These are phyloP conservation scores for Tylopilus vinaceipallidus DNA, from an alignment of 768 basidiomycete genomes.

Conservation along the genomic window DNA sequence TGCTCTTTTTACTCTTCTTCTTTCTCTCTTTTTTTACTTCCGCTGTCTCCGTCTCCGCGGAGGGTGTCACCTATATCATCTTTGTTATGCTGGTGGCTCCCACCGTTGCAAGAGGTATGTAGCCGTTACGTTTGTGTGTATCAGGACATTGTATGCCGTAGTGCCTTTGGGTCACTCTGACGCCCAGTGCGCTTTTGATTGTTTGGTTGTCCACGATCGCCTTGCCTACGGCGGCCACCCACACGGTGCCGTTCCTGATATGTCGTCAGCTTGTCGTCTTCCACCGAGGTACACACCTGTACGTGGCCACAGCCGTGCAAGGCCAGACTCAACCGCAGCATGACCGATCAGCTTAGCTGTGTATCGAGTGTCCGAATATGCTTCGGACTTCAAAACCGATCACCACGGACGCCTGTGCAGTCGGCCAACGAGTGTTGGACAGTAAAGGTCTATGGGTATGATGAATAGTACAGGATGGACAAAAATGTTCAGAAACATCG, in stretches of 20 bases:
- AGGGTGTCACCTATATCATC: not conserved
- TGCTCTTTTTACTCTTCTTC: not conserved
- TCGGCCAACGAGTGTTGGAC: not conserved
- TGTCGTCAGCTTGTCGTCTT: not conserved
- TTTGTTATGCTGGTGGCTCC: slow-evolving; percentile 4
- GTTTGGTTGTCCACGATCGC: not conserved
- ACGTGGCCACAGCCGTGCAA: not conserved
- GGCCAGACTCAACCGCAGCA: not conserved
- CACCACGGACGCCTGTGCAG: too few relatives aligned
- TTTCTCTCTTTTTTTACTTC: not conserved
- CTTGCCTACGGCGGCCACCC: slow-evolving; percentile 1
- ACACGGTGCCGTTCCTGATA: not conserved
- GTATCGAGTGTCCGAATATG: too few relatives aligned
- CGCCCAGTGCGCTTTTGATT: slow-evolving; percentile 4
- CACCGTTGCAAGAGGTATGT: slow-evolving; percentile 5
- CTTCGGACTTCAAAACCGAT: too few relatives aligned
- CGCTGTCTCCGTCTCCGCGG: slow-evolving; percentile 14
- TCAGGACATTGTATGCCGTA: not conserved
- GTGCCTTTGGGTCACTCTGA: not conserved
- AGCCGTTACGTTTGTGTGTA: slow-evolving; percentile 8
- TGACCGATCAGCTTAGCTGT: too few relatives aligned
- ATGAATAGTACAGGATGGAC: slow-evolving; percentile 22
- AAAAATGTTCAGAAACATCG: slow-evolving; percentile 19
- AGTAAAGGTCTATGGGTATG: slow-evolving; percentile 27
- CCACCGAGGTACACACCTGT: not conserved